Percentiles rank a stretch among this genome's conserved stretches.
Evolutionary conservation across 805 yeast genomes (phyloP).

Genomic region (Sugiyamaella americana): DNA sequence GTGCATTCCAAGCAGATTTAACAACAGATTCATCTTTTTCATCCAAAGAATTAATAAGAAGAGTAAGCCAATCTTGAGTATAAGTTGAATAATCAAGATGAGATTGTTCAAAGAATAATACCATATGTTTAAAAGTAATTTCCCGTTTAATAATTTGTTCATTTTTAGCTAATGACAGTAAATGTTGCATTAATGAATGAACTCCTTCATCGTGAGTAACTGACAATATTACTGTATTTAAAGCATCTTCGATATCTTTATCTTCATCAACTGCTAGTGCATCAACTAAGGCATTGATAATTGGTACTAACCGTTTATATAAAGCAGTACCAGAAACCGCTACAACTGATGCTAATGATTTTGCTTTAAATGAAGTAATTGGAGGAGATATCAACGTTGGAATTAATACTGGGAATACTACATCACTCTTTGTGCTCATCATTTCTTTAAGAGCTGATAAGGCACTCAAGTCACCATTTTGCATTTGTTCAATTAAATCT

Average conservation of each 20-base stretch:
- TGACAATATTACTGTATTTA: conserved; percentile 66
- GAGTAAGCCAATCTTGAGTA: conserved; percentile 66
- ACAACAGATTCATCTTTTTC: conserved; percentile 61
- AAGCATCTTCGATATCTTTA: conserved; percentile 43
- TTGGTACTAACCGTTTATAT: conserved; percentile 62
- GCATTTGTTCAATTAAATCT: conserved; percentile 63
- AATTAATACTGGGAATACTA: conserved; percentile 86
- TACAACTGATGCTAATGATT: conserved; percentile 79
- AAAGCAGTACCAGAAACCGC: conserved; percentile 84
- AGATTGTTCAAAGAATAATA: conserved; percentile 62
- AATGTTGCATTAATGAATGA: conserved; percentile 77
- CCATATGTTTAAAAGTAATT: conserved; percentile 49
- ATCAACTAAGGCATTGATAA: conserved; percentile 67
- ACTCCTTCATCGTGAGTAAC: conserved; percentile 72
- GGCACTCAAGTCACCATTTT: conserved; percentile 52
- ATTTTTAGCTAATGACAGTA: conserved; percentile 67
- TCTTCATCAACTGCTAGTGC: conserved; percentile 41
- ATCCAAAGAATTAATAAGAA: conserved; percentile 65
- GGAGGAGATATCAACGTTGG: conserved; percentile 82
- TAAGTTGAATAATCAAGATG: conserved; percentile 62
- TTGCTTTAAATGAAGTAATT: conserved; percentile 76
- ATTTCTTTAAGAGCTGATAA: conserved; percentile 84
- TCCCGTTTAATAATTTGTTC: conserved; percentile 52
- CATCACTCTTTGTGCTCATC: conserved; percentile 83
- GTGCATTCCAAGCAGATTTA: conserved; percentile 55